Base-by-base conservation (phyloP, 768 basidiomycete species). In the Rhodotorula paludigena region DNA sequence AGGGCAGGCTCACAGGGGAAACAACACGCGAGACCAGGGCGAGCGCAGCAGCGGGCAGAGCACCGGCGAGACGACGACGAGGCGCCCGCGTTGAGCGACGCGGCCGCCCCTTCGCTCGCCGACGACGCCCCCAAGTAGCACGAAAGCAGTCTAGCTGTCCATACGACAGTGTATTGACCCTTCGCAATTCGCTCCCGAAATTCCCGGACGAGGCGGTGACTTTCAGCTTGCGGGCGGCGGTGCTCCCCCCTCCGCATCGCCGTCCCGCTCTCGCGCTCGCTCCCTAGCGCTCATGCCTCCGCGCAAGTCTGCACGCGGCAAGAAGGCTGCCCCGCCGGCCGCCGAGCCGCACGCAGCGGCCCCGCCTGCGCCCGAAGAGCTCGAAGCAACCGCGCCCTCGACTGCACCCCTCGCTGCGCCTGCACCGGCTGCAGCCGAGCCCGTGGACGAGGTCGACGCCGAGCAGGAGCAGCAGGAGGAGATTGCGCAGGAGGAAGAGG, bases 321-420 rank as follows among this genome's bases (percentile, higher is more conserved):
- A 55, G 20, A 44, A 56, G 53, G 14, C 41, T 7, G 53, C 52
- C 0, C 23, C 32, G 8, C 49, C 49, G 30, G 49, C 30, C 52
- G 52, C 35, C 2, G 49, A 32, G 30, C 7, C 52, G 16, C 16
- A 36, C 25, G 59, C 53, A 0, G 33, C 65, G 18, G 38, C 53
- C 1, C 67, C 67, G 8, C 58, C 67, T 2, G 61, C 66, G 9
- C 67, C 62, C 1, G 62, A 63, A n/a, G 67, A 68, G 45, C 51
- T 68, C 61, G 66, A 63, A 20, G 47, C 56, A 18, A 33, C 42
- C 42, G 18, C 33, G 25, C n/a, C 41, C 0, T 41, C 41, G 12
- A 36, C 11, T 5, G 16, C 28, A 7, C 3, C 30, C 35, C 18
- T 30, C 20, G 21, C 57, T 4, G 9, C 45, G 23, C 3, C 45